Evolutionary conservation across 2,329 filamentous ascomycete species (phyloP), one percentile per base, ranked within the genome.

Genomic region (Amauroascus niger): DNA sequence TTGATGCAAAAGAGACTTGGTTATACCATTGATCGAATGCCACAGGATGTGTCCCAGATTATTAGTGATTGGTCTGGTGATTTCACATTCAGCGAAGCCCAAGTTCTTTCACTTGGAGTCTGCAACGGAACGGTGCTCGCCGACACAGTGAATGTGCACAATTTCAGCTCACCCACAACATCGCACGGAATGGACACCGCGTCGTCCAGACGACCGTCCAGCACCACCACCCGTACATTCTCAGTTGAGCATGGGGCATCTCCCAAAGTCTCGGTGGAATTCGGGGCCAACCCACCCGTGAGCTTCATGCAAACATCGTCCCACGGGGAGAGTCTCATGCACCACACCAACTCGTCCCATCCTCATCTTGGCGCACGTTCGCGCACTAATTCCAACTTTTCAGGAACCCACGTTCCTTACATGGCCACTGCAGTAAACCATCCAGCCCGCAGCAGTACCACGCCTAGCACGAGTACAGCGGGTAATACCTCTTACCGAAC

Each of bases 1-100:
- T 82, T 88, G 37, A 90, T 89, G 82, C 84, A 86, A 62, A 84
- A 87, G 61, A 95, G 94, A 73, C 55, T 60, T 58, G 82, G 81
- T 59, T 78, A 80, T 7, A 80, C 93, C 1, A 76, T 96, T 4
- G 82, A 83, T 32, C 81, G 86, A 51, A 50, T 75, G 76, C 46
- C 79, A 83, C 6, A 83, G 13, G 83, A 87, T 49, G 68, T 89
- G 16, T 71, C 80, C 40, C 83, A 91, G 44, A 87, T 97, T 52
- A 76, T 90, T 55, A 79, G 80, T 37, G 80, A 84, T 9, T 97
- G 95, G 76, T 79, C 83, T 49, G 80, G 80, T 14, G 90, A 95
- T 63, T 93, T 86, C 67, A 82, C 80, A 22, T 84, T 85, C 62
- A 80, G 86, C 49, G 85, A 94, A 60, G 82, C 84, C 26, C 79